Percentiles rank a stretch among this genome's conserved stretches.
phyloP scores from a whole-genome alignment of 805 yeast species.

The Kluyveromyces nonfermentans region DNA sequence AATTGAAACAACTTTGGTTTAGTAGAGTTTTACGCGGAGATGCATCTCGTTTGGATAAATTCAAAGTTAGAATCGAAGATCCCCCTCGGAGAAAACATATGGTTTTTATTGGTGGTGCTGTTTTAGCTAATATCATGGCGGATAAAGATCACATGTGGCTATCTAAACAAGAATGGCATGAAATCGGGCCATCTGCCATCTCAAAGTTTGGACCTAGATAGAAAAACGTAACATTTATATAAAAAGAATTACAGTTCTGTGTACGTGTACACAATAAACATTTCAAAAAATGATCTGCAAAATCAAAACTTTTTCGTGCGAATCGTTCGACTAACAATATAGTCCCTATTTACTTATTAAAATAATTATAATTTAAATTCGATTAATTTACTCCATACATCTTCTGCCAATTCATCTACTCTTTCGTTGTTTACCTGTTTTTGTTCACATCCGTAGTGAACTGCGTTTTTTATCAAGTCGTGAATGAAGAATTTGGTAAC shows the following conservation, averaged over 20 bases:
- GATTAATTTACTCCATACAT: slow-evolving; percentile 44
- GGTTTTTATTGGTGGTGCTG: slow-evolving; percentile 99
- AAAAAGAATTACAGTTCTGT: not conserved
- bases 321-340: not conserved
- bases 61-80: slow-evolving; percentile 94
- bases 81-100: slow-evolving; percentile 98
- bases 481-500: slow-evolving; percentile 58
- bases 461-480: slow-evolving; percentile 68
- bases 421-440: slow-evolving; percentile 34
- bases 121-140: slow-evolving; percentile 94
- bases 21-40: slow-evolving; percentile 81
- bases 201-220: slow-evolving; percentile 88
- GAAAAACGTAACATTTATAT: not conserved
- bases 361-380: slow-evolving; percentile 20
- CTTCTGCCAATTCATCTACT: slow-evolving; percentile 40
- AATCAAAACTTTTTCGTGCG: not conserved
- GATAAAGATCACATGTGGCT: slow-evolving; percentile 99
- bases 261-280: too few relatives aligned
- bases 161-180: slow-evolving; percentile 94
- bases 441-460: slow-evolving; percentile 55
- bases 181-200: slow-evolving; percentile 81
- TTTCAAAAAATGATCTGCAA: not conserved
- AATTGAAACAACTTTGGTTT: slow-evolving; percentile 92
- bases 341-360: not conserved
- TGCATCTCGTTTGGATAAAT: slow-evolving; percentile 76